Percentiles rank a stretch among this genome's conserved stretches.
phyloP scores from a whole-genome alignment of 805 yeast genomes.

The Suhomyces prunicola region DNA sequence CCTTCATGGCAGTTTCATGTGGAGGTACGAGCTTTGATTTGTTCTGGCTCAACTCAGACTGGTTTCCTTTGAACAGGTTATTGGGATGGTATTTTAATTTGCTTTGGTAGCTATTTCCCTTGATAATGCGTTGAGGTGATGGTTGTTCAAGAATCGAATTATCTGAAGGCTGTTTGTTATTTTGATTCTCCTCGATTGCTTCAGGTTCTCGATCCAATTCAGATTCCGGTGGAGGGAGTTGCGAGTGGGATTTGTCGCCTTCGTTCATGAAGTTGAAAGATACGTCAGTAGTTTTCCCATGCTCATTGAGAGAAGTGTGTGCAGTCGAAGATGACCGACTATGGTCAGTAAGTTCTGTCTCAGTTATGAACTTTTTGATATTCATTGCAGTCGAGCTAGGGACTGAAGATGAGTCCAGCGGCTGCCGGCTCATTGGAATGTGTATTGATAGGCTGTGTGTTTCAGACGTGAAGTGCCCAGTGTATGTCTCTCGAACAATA shows the following conservation, averaged over 20 bases:
- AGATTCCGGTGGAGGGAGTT: neutral
- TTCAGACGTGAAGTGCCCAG: neutral
- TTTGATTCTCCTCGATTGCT: neutral
- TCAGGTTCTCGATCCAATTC: neutral
- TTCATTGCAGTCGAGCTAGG: slow-evolving; percentile 23
- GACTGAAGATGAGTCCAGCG: slow-evolving; percentile 19
- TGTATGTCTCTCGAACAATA: neutral
- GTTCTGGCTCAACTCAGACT: slow-evolving; percentile 14
- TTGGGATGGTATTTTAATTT: slow-evolving; percentile 35
- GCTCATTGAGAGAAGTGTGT: slow-evolving; percentile 12
- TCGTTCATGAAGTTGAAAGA: slow-evolving; percentile 2
- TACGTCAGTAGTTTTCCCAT: slow-evolving; percentile 4
- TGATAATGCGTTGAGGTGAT: slow-evolving; percentile 5
- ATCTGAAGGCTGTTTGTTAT: neutral
- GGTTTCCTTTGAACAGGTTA: slow-evolving; percentile 10
- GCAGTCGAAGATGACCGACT: slow-evolving; percentile 12
- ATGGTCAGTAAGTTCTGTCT: slow-evolving; percentile 25
- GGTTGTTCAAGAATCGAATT: neutral
- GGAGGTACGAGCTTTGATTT: slow-evolving; percentile 35
- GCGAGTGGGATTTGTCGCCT: neutral
- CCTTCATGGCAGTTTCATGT: slow-evolving; percentile 10
- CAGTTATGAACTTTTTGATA: slow-evolving; percentile 25
- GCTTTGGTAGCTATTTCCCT: slow-evolving; percentile 22
- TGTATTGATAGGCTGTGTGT: neutral
- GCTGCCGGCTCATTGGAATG: neutral